Evolutionary conservation across 2,329 filamentous ascomycete genomes (phyloP), one percentile per base, ranked within the genome.

Genomic region (Lecanicillium sp.): DNA sequence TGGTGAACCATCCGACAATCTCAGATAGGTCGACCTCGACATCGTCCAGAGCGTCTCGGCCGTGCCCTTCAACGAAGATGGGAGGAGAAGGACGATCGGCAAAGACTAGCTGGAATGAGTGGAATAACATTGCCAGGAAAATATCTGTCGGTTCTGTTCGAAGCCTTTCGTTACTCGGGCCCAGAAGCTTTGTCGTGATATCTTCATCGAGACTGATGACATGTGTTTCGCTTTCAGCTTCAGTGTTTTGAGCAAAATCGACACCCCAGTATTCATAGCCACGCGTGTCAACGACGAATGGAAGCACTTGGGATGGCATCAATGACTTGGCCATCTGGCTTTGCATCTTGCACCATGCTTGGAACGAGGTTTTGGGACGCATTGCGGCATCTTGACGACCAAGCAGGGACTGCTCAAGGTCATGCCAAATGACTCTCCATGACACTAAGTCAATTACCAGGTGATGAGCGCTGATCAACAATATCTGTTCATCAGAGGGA

Each of bases 1-100:
- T 63, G 1, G 66, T 68, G 40, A 69, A 69, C 66, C 66, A 70
- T 4, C 66, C 67, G 1, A 69, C 59, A 0, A 62, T 68, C 2
- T 52, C 44, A 0, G 64, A 61, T 2, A 62, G 44, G 35, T 69
- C 58, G 8, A 63, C 45, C 1, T 31, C 20, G n/a, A n/a, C n/a
- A 3, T 47, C 20, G 17, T 54, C 49, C 51, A 55, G 59, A 1
- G 57, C 42, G 22, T 69, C 64, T 7, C 66, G 54, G 2, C 65
- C 66, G 18, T 69, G 65, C 0, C 59, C 56, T 41, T 69, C 65
- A 29, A 52, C 58, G 46, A 62, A 68, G 1, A 69, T 44, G 3
- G 52, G 45, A 2, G 65, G 64, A 0, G 50, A 15, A 1, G 46
- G n/a, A 4, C 64, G 55, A 28, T 62, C 55, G 0, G 34, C 17